Evolutionary conservation across 768 basidiomycete genomes (phyloP).

Genomic region (Tephrocybe rancida): DNA sequence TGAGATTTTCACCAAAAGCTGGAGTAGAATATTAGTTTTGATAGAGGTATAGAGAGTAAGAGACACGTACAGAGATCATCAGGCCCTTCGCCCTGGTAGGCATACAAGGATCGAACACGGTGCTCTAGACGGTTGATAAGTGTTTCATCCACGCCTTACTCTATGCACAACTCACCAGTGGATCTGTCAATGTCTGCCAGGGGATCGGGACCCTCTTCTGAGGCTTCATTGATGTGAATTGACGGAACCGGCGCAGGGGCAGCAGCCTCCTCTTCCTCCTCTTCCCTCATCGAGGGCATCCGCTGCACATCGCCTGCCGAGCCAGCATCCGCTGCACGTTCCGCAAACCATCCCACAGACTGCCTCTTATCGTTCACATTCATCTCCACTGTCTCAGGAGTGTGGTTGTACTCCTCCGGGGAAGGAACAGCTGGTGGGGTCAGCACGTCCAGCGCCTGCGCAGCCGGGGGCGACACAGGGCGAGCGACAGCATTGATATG

Average conservation of each 20-base stretch:
- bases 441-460: slow-evolving; percentile 12
- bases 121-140: slow-evolving; percentile 47
- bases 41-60: not conserved
- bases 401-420: slow-evolving; percentile 17
- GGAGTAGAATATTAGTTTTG: not conserved
- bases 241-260: slow-evolving; percentile 44
- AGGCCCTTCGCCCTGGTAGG: slow-evolving; percentile 82
- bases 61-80: slow-evolving; percentile 81
- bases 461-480: slow-evolving; percentile 41
- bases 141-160: not conserved
- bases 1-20: slow-evolving; percentile 83
- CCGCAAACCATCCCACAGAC: slow-evolving; percentile 91
- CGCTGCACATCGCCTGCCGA: slow-evolving; percentile 28
- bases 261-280: slow-evolving; percentile 55
- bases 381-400: slow-evolving; percentile 34
- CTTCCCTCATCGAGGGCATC: slow-evolving; percentile 59
- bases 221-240: slow-evolving; percentile 57
- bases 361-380: slow-evolving; percentile 51
- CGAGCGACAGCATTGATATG: slow-evolving; percentile 62
- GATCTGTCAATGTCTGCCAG: slow-evolving; percentile 76
- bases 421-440: slow-evolving; percentile 16
- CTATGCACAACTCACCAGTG: slow-evolving; percentile 45
- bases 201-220: slow-evolving; percentile 45
- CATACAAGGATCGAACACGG: slow-evolving; percentile 79
- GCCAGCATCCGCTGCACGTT: slow-evolving; percentile 75